Percentiles rank a stretch among this genome's conserved stretches.
Conservation (phyloP, 495 filamentous ascomycete species). For the Aspergillus mulundensis region DNA sequence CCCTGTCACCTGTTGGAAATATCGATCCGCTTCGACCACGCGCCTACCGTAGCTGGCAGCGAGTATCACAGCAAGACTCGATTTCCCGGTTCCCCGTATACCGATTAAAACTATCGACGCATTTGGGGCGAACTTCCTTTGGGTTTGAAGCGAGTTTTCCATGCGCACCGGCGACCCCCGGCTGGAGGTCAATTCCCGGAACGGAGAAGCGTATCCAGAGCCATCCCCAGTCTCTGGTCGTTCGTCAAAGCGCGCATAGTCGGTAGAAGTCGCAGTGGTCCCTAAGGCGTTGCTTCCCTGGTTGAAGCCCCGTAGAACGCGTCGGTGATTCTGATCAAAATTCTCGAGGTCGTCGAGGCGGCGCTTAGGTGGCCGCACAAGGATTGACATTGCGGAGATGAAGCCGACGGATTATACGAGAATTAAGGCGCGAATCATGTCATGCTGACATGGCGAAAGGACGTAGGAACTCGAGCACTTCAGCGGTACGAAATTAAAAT, state of each 20-base stretch:
- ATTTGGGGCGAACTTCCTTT: conserved; percentile 50
- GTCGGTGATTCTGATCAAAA: conserved; percentile 17
- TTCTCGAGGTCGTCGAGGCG: conserved; percentile 30
- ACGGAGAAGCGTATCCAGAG: conserved; percentile 18
- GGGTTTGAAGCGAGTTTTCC: conserved; percentile 26
- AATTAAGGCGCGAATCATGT: background rate
- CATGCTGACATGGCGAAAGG: conserved; percentile 3
- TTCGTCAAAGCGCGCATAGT: conserved; percentile 23
- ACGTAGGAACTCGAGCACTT: background rate
- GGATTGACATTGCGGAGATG: conserved; percentile 32
- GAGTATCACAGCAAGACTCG: conserved; percentile 73
- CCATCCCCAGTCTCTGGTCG: conserved; percentile 23
- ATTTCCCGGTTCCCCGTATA: conserved; percentile 71
- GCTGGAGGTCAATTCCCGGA: conserved; percentile 29
- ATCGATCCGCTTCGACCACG: conserved; percentile 67
- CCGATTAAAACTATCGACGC: conserved; percentile 74
- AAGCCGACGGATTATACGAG: background rate
- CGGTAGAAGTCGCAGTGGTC: background rate
- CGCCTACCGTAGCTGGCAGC: conserved; percentile 65
- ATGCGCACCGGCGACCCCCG: conserved; percentile 33
- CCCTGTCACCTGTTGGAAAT: conserved; percentile 65
- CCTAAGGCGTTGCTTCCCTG: background rate
- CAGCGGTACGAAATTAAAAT: no score
- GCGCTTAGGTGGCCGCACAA: conserved; percentile 37
- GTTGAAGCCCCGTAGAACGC: conserved; percentile 7